phyloP scores from a whole-genome alignment of 805 yeast genomes.

The Candida nitratophila region DNA sequence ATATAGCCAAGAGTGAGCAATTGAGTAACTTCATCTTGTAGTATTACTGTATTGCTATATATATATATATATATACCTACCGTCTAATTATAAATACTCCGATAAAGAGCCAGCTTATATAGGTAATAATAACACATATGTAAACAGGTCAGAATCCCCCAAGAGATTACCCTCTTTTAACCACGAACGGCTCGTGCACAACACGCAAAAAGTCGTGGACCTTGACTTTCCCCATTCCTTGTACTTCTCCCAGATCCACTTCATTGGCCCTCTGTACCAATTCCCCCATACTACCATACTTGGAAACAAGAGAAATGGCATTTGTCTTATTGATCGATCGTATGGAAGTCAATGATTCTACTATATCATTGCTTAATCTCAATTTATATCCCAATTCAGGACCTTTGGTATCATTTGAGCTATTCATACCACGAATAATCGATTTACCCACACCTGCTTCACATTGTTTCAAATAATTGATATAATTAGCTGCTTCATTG shows the following conservation, averaged over 20 bases:
- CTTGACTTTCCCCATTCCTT: slow-evolving; percentile 45
- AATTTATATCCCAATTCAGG: slow-evolving; percentile 21
- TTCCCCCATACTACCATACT: slow-evolving; percentile 36
- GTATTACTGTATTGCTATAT: too few species aligned
- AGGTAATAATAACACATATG: too few species aligned
- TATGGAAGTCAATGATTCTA: slow-evolving; percentile 38
- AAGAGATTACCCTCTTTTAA: slow-evolving; percentile 14
- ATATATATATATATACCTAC: too few species aligned
- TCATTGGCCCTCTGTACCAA: slow-evolving; percentile 29
- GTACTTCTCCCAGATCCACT: slow-evolving; percentile 26
- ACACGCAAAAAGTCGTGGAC: slow-evolving; percentile 31
- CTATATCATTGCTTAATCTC: slow-evolving; percentile 37
- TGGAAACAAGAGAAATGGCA: slow-evolving; percentile 42
- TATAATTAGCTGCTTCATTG: slow-evolving; percentile 45
- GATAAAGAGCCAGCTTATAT: too few species aligned
- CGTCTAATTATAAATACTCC: too few species aligned
- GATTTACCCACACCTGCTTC: slow-evolving; percentile 24
- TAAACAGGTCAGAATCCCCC: too few species aligned
- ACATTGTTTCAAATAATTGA: slow-evolving; percentile 25
- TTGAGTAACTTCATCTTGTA: neutral
- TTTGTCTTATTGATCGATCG: slow-evolving; percentile 48
- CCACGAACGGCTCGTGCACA: slow-evolving; percentile 40
- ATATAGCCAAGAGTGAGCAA: neutral
- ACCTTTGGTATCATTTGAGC: slow-evolving; percentile 6
- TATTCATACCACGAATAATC: slow-evolving; percentile 34